Evolutionary conservation across 2,329 filamentous ascomycete species (phyloP).

Genomic region (Neophaeococcomyces mojaviensis): DNA sequence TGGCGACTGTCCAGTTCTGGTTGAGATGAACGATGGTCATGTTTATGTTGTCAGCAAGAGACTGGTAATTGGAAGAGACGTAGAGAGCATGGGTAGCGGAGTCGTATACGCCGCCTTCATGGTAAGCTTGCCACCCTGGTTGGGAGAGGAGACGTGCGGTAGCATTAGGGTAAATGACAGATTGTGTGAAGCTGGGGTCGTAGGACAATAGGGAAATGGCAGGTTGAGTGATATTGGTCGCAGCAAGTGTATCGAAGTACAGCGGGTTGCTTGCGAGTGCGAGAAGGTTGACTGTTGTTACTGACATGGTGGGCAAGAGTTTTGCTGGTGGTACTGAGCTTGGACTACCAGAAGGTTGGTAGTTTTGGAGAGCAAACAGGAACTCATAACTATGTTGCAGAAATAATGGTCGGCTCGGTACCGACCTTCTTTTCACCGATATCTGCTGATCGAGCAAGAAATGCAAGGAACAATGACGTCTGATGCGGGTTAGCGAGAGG

Average conservation of each 20-base stretch:
- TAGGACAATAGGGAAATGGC: neutral
- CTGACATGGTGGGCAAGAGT: neutral
- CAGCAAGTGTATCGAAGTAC: neutral
- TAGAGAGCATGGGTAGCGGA: conserved; percentile 1
- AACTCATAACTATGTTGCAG: no score
- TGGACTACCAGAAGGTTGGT: no score
- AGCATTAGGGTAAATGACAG: neutral
- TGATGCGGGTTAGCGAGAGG: no score
- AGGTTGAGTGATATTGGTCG: neutral
- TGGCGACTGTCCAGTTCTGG: conserved; percentile 1
- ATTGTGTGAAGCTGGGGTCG: neutral
- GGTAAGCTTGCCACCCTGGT: conserved; percentile 1
- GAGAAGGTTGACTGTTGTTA: conserved; percentile 1
- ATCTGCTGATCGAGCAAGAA: no score
- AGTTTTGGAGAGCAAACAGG: no score
- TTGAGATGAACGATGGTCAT: conserved; percentile 6
- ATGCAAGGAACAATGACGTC: no score
- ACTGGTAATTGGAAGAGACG: conserved; percentile 2
- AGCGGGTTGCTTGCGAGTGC: neutral
- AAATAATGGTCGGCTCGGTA: no score
- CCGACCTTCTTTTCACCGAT: no score
- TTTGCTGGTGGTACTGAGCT: no score
- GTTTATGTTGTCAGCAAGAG: conserved; percentile 2
- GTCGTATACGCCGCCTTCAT: conserved; percentile 6
- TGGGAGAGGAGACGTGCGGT: neutral